Base-by-base conservation (phyloP, 2,329 filamentous ascomycete genomes). In the Alternaria incomplexa region DNA sequence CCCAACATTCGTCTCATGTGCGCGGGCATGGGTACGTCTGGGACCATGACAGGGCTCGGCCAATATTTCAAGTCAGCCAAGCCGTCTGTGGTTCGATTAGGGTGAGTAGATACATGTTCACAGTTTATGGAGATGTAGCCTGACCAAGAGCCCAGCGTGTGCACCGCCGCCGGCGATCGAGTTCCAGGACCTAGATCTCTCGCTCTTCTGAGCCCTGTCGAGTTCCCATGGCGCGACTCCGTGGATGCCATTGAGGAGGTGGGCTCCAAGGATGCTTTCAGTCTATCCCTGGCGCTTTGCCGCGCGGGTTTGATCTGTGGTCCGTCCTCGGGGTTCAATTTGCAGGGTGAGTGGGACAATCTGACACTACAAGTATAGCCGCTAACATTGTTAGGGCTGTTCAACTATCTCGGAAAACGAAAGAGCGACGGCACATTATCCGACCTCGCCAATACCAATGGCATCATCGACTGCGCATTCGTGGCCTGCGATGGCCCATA, bases 401-500 rank as follows among this genome's bases (percentile, higher is more conserved):
- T 72, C 43, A 70, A 63, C 15, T 68, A 69, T 17, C 50, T 72
- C 2, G 48, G 13, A 10, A 69, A 63, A 26, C 58, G 56, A 5
- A 72, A 72, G 30, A 45, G 45, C 1, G 59, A 62, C 12, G 68
- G 66, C 5, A 69, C 59, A 2, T 36, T 72, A 10, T 57, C 55
- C 1, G 58, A 64, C 3, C 62, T 72, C 3, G 60, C 63, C 10
- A 61, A 55, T 1, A 32, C 56, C 4, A 54, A 67, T 5, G 68
- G 67, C 0, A 20, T 66, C 23, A 53, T 70, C 28, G 60, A 68
- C 12, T 72, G 70, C 36, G 70, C 61, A 0, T 90, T 90, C 72
- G 73, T 89, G 4, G 90, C 87, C 76, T 89, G 87, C 61, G 88
- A 90, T 60, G 66, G 90, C 25, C 88, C 88, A 0, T 89, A 90